These are phyloP conservation scores for Elaeis oleifera DNA, from an alignment of 202 grass and related monocot genomes.

Conservation along the genomic window DNA sequence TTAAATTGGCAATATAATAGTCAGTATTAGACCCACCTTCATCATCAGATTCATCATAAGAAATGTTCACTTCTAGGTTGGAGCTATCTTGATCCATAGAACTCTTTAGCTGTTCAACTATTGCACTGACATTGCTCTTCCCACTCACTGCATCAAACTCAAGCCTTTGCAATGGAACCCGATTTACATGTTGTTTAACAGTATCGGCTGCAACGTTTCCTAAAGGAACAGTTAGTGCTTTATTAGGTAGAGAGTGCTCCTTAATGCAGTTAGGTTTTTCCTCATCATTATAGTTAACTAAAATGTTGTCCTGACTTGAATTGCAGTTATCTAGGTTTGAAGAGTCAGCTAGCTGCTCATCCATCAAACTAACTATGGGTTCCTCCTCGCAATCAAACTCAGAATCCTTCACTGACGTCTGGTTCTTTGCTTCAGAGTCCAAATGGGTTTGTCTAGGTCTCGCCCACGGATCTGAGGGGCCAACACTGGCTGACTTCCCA, in stretches of 20 bases:
- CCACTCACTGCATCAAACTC: not conserved
- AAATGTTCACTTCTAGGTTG: not conserved
- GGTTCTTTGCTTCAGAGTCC: not conserved
- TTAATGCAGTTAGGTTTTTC: not conserved
- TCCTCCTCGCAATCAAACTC: slow-evolving; percentile 8
- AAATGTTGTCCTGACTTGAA: too few relatives aligned
- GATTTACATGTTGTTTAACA: not conserved
- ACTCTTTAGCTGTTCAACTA: slow-evolving; percentile 36
- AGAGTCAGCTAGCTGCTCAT: not conserved
- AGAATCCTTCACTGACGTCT: slow-evolving; percentile 1
- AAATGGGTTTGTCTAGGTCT: not conserved
- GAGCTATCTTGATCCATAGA: slow-evolving; percentile 25
- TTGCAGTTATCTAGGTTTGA: not conserved
- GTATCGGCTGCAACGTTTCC: not conserved
- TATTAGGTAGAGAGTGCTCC: not conserved
- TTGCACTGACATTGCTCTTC: slow-evolving; percentile 11
- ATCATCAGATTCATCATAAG: slow-evolving; percentile 16
- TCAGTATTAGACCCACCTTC: slow-evolving; percentile 1
- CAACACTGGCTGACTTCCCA: slow-evolving; percentile 8
- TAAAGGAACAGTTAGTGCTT: not conserved
- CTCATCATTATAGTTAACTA: too few relatives aligned
- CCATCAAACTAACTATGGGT: not conserved
- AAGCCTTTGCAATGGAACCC: not conserved
- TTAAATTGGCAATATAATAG: slow-evolving; percentile 24
- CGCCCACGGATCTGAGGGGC: slow-evolving; percentile 49